Evolutionary conservation across 176 grass and related monocot species (phyloP).

Genomic region (Avena eriantha): DNA sequence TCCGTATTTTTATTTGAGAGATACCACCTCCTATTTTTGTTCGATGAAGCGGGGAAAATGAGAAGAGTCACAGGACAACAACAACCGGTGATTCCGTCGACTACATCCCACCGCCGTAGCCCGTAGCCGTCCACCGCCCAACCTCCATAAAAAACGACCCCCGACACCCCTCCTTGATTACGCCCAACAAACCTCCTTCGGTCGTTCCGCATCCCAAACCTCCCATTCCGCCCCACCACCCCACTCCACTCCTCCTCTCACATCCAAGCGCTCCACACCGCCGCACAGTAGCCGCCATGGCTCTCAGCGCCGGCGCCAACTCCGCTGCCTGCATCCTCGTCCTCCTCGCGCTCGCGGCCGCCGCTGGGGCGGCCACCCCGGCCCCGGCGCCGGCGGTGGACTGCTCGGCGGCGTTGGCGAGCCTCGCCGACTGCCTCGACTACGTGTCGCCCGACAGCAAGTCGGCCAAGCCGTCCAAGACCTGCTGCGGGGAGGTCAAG

Average conservation of each 20-base stretch:
- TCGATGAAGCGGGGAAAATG: no score
- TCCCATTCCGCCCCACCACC: neutral
- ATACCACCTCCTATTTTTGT: no score
- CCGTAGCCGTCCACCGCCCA: neutral
- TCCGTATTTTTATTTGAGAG: no score
- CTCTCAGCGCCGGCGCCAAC: neutral
- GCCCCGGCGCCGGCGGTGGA: slow-evolving; percentile 48
- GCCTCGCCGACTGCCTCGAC: slow-evolving; percentile 40
- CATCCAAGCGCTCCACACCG: neutral
- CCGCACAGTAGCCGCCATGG: slow-evolving; percentile 29
- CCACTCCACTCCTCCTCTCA: neutral
- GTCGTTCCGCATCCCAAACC: slow-evolving; percentile 38
- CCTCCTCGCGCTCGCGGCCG: neutral
- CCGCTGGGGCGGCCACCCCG: slow-evolving; percentile 20
- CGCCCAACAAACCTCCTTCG: neutral
- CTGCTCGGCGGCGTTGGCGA: neutral
- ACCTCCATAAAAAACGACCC: slow-evolving; percentile 13
- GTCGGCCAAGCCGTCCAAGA: neutral
- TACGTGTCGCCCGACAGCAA: slow-evolving; percentile 28
- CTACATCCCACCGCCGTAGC: no score
- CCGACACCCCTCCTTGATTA: neutral
- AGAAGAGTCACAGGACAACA: no score
- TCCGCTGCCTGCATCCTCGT: slow-evolving; percentile 36
- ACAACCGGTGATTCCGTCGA: no score
- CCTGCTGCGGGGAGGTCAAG: slow-evolving; percentile 56